Evolutionary conservation across 768 basidiomycete species (phyloP).

Genomic region (Myochromella boudieri): DNA sequence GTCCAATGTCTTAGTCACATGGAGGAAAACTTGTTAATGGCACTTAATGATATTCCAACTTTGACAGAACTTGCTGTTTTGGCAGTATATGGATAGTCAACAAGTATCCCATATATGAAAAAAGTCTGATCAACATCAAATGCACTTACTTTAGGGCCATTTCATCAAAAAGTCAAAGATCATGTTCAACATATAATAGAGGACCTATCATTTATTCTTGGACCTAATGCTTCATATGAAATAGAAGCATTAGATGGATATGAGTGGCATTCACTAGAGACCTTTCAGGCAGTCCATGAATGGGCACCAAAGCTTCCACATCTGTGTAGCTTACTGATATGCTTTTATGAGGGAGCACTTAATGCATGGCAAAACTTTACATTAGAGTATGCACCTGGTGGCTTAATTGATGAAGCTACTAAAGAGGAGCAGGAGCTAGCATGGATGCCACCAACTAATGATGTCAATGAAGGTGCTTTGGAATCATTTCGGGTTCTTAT

Average conservation of each 20-base stretch:
- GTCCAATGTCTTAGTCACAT: conserved; percentile 19
- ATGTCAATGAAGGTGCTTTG: conserved; percentile 28
- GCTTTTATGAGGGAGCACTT: neutral
- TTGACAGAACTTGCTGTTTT: conserved; percentile 25
- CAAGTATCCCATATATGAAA: too few species aligned
- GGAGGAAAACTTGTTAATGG: conserved; percentile 23
- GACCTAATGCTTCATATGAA: neutral
- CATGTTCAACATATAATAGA: neutral
- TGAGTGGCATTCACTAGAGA: neutral
- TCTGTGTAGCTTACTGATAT: neutral
- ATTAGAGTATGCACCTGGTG: neutral
- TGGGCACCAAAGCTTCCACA: neutral
- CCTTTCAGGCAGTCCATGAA: neutral
- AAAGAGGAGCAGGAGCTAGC: neutral
- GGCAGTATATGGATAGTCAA: too few species aligned
- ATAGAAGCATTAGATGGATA: neutral
- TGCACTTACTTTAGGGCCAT: neutral
- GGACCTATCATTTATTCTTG: neutral
- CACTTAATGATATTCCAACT: conserved; percentile 23
- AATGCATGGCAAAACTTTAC: neutral
- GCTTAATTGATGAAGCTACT: neutral
- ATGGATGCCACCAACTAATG: conserved; percentile 29
- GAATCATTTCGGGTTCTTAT: conserved; percentile 20
- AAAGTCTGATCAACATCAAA: too few species aligned
- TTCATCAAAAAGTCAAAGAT: neutral